Conservation (phyloP, 2,329 filamentous ascomycete species). For the Helotiales sp. region DNA sequence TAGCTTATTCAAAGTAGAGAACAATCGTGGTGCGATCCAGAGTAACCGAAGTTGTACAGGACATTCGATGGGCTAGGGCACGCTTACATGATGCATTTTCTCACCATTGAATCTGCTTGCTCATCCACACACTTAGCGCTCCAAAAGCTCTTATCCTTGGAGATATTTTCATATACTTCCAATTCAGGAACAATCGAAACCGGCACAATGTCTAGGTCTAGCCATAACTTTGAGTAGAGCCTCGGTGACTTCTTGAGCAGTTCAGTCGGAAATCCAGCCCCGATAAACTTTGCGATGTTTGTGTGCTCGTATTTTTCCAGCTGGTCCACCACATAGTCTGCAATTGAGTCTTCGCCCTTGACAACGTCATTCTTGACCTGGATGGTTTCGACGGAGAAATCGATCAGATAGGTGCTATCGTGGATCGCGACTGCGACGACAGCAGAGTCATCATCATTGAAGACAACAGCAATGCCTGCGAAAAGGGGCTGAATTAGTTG, state of each 20-base stretch:
- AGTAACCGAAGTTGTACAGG: not conserved
- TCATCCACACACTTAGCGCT: slow-evolving; percentile 71
- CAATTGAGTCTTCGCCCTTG: slow-evolving; percentile 53
- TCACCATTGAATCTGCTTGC: slow-evolving; percentile 79
- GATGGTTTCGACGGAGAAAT: slow-evolving; percentile 70
- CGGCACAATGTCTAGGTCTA: slow-evolving; percentile 76
- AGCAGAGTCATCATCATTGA: slow-evolving; percentile 55
- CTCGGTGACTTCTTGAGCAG: slow-evolving; percentile 65
- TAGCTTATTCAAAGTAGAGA: not conserved
- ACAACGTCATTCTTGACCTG: slow-evolving; percentile 49
- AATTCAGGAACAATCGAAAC: slow-evolving; percentile 62
- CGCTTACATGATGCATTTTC: slow-evolving; percentile 75
- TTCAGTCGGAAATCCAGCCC: slow-evolving; percentile 68
- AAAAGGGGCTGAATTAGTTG: slow-evolving; percentile 57
- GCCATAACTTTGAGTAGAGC: slow-evolving; percentile 74
- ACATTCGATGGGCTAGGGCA: slow-evolving; percentile 2
- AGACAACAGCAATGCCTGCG: slow-evolving; percentile 61
- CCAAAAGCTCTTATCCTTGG: slow-evolving; percentile 52
- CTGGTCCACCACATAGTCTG: slow-evolving; percentile 62
- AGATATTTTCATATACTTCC: slow-evolving; percentile 41
- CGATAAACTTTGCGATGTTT: slow-evolving; percentile 76
- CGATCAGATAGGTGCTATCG: slow-evolving; percentile 75
- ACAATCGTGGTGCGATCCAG: not conserved
- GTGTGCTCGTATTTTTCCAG: slow-evolving; percentile 65
- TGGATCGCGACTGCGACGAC: slow-evolving; percentile 72